Evolutionary conservation across 2,329 filamentous ascomycete species (phyloP), one percentile per base, ranked within the genome.

Genomic region (Penicillium sclerotiorum): DNA sequence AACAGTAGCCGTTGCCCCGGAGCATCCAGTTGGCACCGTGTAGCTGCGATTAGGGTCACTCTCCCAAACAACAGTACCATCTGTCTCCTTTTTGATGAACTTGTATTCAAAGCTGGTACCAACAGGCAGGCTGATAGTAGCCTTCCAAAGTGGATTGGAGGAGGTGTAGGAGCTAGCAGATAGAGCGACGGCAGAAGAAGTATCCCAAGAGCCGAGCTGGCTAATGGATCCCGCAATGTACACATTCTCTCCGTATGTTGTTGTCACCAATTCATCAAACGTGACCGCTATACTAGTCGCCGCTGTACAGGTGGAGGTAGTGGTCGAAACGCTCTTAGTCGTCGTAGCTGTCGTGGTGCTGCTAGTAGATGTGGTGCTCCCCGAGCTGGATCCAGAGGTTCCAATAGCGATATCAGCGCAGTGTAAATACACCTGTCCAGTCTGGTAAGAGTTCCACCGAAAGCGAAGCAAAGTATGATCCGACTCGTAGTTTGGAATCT

Each of bases 361-460:
- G 33, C 23, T 41, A 8, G 49, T 38, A 5, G 36, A 36, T 1
- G 44, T 50, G 17, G 17, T 43, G 1, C 46, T 49, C n/a, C n/a
- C 37, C 1, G 50, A 42, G 9, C 47, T 45, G 5, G 41, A 46
- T 1, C 45, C 50, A 1, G 40, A 47, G 8, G 54, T 52, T 9
- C 33, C 39, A 45, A 80, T 79, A 12, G 76, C 72, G 47, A 81
- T 80, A 56, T 81, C 78, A 2, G 80, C 78, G 54, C 79, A 82
- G 4, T 71, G 75, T 3, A 81, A 68, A 57, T 81, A 82, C 7
- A 81, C 70, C 64, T 82, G 80, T 0, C 70, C 69, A 0, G 79
- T 81, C 65, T 82, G 78, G 63, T 74, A 81, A 0, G 77, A 74
- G 64, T 82, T 81, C 80, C 79, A 82, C 49, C 76, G 74, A 61